A percentile compares a stretch with the other conserved stretches of the same genome.
Conservation (phyloP, 257 asterid genomes). For the Orobanche coerulescens region DNA sequence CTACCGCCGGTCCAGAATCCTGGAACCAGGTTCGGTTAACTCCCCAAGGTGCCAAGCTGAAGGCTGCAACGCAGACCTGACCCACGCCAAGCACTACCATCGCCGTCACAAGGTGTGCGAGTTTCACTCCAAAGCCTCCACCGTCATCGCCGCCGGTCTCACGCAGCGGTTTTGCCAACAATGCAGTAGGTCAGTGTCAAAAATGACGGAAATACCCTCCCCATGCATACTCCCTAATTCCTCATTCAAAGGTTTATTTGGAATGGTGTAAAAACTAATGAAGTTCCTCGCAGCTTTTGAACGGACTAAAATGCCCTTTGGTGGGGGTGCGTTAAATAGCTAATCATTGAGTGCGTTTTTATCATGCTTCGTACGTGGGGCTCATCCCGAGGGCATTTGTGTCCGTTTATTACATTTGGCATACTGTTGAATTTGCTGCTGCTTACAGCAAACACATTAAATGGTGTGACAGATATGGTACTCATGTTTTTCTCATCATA, state of each 20-base stretch:
- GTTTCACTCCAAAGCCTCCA: constrained; percentile 90
- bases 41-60: constrained; percentile 87
- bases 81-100: constrained; percentile 94
- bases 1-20: constrained; percentile 75
- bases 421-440: constrained; percentile 43
- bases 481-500: too few relatives aligned
- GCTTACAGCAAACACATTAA: constrained; percentile 38
- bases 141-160: constrained; percentile 83
- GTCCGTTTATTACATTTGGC: constrained; percentile 35
- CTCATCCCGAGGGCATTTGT: constrained; percentile 72
- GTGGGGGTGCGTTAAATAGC: constrained; percentile 9
- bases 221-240: constrained; percentile 18
- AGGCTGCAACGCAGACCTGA: constrained; percentile 85
- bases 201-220: constrained; percentile 28
- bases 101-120: constrained; percentile 98
- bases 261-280: background rate
- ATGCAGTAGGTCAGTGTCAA: constrained; percentile 76
- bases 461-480: too few relatives aligned
- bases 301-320: constrained; percentile 27
- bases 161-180: constrained; percentile 99
- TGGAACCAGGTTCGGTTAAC: constrained; percentile 65
- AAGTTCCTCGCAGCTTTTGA: background rate
- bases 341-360: constrained; percentile 31
- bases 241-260: too few relatives aligned
- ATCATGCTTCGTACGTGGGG: constrained; percentile 38